phyloP scores from a whole-genome alignment of 192 early-diverging fungal genomes.

The Physocladia obscura region DNA sequence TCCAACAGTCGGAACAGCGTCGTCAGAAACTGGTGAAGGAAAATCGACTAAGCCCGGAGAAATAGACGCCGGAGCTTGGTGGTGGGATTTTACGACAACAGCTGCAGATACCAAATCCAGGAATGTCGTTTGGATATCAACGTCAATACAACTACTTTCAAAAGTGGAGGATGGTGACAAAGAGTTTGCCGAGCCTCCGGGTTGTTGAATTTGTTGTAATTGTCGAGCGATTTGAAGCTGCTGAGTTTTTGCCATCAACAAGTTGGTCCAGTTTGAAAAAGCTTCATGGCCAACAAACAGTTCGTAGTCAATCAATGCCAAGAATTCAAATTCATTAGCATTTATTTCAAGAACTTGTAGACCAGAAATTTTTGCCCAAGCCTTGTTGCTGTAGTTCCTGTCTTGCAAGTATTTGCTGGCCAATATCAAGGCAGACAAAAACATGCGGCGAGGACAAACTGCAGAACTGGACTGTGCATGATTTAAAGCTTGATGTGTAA shows the following conservation, averaged over 20 bases:
- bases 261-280: constrained; percentile 60
- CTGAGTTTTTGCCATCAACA: constrained; percentile 21
- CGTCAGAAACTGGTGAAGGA: constrained; percentile 15
- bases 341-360: constrained; percentile 75
- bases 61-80: neutral
- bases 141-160: neutral
- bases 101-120: neutral
- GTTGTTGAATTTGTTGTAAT: neutral
- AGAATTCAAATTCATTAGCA: constrained; percentile 76
- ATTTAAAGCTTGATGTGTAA: constrained; percentile 21
- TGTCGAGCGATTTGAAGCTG: constrained; percentile 21
- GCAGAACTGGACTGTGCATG: constrained; percentile 60
- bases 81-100: neutral
- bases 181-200: neutral
- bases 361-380: constrained; percentile 80
- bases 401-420: constrained; percentile 72
- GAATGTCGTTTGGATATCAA: neutral
- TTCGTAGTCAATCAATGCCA: constrained; percentile 72
- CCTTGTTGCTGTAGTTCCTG: constrained; percentile 66
- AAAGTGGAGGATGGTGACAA: neutral
- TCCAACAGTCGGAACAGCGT: neutral
- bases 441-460: constrained; percentile 58
- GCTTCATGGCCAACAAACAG: constrained; percentile 62
- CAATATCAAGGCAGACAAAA: constrained; percentile 64
- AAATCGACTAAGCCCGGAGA: constrained; percentile 14